Base-by-base conservation (phyloP, 768 basidiomycete genomes). In the Xerocomellus chrysenteron region DNA sequence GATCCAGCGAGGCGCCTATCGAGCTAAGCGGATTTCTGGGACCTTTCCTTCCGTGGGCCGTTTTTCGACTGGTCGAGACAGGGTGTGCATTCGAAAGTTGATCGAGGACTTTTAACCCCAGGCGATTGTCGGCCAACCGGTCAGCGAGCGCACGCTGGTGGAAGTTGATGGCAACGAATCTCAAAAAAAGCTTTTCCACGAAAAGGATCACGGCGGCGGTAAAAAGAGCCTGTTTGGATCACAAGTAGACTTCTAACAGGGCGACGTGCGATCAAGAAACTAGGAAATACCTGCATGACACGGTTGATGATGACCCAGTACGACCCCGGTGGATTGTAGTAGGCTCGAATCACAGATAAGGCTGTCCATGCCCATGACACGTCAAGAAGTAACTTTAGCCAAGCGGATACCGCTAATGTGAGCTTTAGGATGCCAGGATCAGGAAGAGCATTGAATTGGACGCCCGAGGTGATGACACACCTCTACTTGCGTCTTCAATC, bases 101-200 rank as follows among this genome's bases (percentile, higher is more conserved):
- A 67, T 90, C 88, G 21, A 92, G 76, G 2, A 86, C 87, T 62
- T 80, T 83, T 32, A 92, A 74, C 10, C 85, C 90, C 37, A 87
- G 72, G 33, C 79, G 79, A 61, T 91, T 92, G 69, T 89, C 88
- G 9, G 76, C 74, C 16, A 91, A 72, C 37, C 89, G 84, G 52
- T 91, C 89, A 11, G 87, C 83, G 21, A 91, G 80, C 2, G 89
- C 88, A 53, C 82, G 87, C 59, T 83, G 79, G 67, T 92, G 89
- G 67, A 92, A 92, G 61, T 83, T 88, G 73, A 90, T 90, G 30
- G 90, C 89, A 44, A 91, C 83, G 57, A 85, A 84, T 63, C 85
- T 87, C 33, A 92, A 69, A 68, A 87, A 84, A 37, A 88, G 68
- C 67, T 82, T 84, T 66, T 84, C 82, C 30, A 68, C 76, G 13